These are phyloP conservation scores for Trichoderma atroviride DNA, from an alignment of 2,329 filamentous ascomycete species.

Conservation along the genomic window DNA sequence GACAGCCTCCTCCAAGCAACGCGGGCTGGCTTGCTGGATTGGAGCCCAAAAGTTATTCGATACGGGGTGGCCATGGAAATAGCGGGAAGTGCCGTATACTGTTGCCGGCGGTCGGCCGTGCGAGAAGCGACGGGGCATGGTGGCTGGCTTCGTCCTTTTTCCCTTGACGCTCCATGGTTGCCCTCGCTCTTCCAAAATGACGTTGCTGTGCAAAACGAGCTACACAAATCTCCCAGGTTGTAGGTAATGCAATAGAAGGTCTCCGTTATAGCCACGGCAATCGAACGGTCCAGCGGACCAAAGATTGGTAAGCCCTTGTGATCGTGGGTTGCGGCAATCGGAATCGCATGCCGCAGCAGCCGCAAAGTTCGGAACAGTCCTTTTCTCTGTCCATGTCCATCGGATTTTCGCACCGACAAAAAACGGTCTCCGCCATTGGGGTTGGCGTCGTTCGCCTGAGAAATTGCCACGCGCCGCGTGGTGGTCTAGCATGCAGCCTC, in stretches of 20 bases:
- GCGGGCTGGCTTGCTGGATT: background rate
- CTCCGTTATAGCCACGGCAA: background rate
- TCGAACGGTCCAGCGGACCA: background rate
- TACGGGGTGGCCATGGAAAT: background rate
- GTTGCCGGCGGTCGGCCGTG: background rate
- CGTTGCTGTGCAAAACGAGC: background rate
- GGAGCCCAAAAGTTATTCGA: background rate
- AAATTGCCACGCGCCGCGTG: constrained; percentile 17
- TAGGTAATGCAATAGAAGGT: background rate
- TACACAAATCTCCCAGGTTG: background rate
- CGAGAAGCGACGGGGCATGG: background rate
- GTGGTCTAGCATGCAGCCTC: constrained; percentile 15
- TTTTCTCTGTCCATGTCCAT: background rate
- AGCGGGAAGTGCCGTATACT: constrained; percentile 15
- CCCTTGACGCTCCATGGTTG: background rate
- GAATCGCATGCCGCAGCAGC: background rate
- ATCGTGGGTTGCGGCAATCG: background rate
- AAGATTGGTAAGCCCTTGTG: background rate
- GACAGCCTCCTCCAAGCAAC: constrained; percentile 9
- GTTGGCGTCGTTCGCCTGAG: background rate
- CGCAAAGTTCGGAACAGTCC: background rate
- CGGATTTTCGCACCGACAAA: background rate
- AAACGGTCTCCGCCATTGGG: background rate
- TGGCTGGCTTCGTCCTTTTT: background rate
- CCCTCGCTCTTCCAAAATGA: background rate